A percentile compares a stretch with the other conserved stretches of the same genome.
phyloP scores from a whole-genome alignment of 345 rosid genomes.

The Arabis alpina region DNA sequence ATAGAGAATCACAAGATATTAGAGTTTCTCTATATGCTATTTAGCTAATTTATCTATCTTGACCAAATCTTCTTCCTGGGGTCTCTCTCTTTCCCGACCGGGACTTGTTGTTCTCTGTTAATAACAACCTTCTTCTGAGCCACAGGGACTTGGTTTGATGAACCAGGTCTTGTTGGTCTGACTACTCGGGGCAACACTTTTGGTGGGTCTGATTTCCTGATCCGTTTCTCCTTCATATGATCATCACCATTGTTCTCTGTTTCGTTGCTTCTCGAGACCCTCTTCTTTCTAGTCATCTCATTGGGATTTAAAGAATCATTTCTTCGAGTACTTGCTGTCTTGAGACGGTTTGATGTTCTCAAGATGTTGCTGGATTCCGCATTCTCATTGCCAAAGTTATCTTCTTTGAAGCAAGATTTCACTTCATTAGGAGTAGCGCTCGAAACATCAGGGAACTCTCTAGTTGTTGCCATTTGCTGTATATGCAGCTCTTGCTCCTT shows the following conservation, averaged over 20 bases:
- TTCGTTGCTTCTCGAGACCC: conserved; percentile 73
- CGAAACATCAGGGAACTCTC: conserved; percentile 44
- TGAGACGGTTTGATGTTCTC: conserved; percentile 66
- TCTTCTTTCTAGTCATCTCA: conserved; percentile 59
- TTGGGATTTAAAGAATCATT: conserved; percentile 39
- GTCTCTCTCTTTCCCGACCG: conserved; percentile 64
- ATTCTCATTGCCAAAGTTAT: conserved; percentile 50
- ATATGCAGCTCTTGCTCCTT: conserved; percentile 69
- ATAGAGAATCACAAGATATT: conserved; percentile 8
- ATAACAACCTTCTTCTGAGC: conserved; percentile 54
- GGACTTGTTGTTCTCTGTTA: conserved; percentile 57
- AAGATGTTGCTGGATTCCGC: conserved; percentile 58
- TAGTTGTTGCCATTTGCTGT: conserved; percentile 43
- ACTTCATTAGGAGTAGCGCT: conserved; percentile 59
- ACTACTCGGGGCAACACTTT: conserved; percentile 49
- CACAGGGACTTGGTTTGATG: conserved; percentile 43
- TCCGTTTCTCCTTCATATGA: conserved; percentile 54
- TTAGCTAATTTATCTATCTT: conserved; percentile 41
- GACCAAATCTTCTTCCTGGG: conserved; percentile 82
- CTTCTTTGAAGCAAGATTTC: conserved; percentile 52
- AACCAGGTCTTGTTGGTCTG: conserved; percentile 56
- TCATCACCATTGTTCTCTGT: conserved; percentile 59
- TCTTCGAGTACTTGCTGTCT: conserved; percentile 42
- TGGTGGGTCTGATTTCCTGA: conserved; percentile 85
- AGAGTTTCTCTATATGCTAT: conserved; percentile 13